Evolutionary conservation across 352 stramenopile genomes (phyloP).

Genomic region (Phytophthora ohioensis): DNA sequence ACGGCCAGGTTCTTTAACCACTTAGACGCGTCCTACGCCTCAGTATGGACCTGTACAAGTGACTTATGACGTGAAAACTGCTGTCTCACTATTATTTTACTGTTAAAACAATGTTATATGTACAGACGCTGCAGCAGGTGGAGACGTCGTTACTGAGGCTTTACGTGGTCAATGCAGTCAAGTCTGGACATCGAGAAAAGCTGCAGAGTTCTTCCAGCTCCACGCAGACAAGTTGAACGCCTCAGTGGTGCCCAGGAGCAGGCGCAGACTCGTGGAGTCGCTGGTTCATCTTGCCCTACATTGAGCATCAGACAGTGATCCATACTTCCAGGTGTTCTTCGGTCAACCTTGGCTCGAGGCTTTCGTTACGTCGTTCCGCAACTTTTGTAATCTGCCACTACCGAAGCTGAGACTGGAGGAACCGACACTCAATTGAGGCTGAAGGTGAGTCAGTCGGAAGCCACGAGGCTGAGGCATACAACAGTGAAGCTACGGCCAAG

Average conservation of each 20-base stretch:
- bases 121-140: conserved; percentile 71
- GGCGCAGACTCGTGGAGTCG: conserved; percentile 68
- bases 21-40: conserved; percentile 74
- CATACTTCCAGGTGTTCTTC: conserved; percentile 85
- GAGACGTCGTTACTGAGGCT: conserved; percentile 74
- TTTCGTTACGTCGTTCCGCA: conserved; percentile 79
- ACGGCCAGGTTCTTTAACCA: conserved; percentile 83
- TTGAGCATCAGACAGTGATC: conserved; percentile 73
- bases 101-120: not conserved
- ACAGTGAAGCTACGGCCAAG: conserved; percentile 55
- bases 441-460: conserved; percentile 78
- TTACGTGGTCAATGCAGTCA: conserved; percentile 84
- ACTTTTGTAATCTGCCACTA: conserved; percentile 76
- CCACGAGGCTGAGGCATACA: conserved; percentile 62
- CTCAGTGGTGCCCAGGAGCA: conserved; percentile 31
- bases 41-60: conserved; percentile 38
- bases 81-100: conserved; percentile 8
- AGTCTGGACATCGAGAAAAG: conserved; percentile 71
- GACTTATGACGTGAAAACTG: not conserved
- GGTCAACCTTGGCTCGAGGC: conserved; percentile 73
- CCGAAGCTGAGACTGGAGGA: conserved; percentile 81
- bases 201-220: conserved; percentile 76
- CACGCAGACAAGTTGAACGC: conserved; percentile 76
- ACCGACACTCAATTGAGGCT: conserved; percentile 71
- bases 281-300: conserved; percentile 88